Percentiles rank a stretch among this genome's conserved stretches.
These are phyloP conservation scores for Pythium periplocum DNA, from an alignment of 352 stramenopile genomes.

Conservation along the genomic window DNA sequence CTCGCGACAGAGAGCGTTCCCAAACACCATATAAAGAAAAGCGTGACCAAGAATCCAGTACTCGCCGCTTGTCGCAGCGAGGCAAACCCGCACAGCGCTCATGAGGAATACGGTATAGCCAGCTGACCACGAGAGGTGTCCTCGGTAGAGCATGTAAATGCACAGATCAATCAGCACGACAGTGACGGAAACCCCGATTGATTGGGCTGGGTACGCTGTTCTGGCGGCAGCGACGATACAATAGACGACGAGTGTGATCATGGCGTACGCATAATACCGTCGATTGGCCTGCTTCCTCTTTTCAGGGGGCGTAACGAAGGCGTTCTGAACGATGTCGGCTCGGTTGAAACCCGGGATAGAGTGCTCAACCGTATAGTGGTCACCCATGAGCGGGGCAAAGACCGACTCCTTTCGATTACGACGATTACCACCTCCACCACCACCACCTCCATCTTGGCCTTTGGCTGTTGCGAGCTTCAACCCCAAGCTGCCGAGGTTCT, in stretches of 20 bases:
- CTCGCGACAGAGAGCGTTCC: slow-evolving; percentile 69
- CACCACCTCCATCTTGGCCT: slow-evolving; percentile 12
- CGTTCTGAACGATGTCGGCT: slow-evolving; percentile 73
- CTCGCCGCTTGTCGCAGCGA: slow-evolving; percentile 55
- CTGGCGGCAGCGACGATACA: slow-evolving; percentile 45
- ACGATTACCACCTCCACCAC: slow-evolving; percentile 6
- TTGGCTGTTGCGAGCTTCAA: slow-evolving; percentile 68
- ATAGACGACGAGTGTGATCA: slow-evolving; percentile 51
- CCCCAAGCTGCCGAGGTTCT: slow-evolving; percentile 70
- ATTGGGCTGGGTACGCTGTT: slow-evolving; percentile 55
- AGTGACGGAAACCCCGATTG: slow-evolving; percentile 58
- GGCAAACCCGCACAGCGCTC: slow-evolving; percentile 55
- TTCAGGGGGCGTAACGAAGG: slow-evolving; percentile 60
- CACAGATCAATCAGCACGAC: slow-evolving; percentile 69
- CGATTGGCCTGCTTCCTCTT: slow-evolving; percentile 45
- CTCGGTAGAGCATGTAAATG: slow-evolving; percentile 68
- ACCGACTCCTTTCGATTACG: slow-evolving; percentile 54
- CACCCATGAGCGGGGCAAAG: slow-evolving; percentile 69
- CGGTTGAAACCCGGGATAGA: slow-evolving; percentile 66
- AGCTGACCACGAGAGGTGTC: slow-evolving; percentile 64
- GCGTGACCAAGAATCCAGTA: slow-evolving; percentile 83
- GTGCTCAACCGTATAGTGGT: slow-evolving; percentile 75
- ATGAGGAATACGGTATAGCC: slow-evolving; percentile 83
- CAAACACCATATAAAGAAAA: slow-evolving; percentile 77
- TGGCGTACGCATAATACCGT: slow-evolving; percentile 39